Percentiles rank a stretch among this genome's conserved stretches.
phyloP scores from a whole-genome alignment of 805 yeast species.

The Candida ficus region DNA sequence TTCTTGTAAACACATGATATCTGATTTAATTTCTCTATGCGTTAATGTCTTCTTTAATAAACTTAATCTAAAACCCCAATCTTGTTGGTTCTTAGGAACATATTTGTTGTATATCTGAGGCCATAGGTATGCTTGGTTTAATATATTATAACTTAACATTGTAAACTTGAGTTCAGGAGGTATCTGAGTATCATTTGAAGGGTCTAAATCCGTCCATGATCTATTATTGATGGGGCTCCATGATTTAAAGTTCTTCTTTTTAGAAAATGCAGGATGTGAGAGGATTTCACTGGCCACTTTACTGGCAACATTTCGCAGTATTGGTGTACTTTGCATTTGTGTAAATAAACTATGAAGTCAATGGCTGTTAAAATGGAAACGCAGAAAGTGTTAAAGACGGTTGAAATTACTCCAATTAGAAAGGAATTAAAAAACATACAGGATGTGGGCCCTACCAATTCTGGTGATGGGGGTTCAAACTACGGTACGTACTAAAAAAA shows the following conservation, averaged over 20 bases:
- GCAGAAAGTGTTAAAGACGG: too few species aligned
- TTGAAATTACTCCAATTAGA: too few species aligned
- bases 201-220: constrained; percentile 9
- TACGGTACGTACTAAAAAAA: too few species aligned
- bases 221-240: constrained; percentile 6
- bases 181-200: constrained; percentile 1
- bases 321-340: too few species aligned
- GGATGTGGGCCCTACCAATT: too few species aligned
- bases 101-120: constrained; percentile 47
- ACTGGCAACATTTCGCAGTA: neutral
- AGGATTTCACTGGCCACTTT: neutral
- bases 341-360: too few species aligned
- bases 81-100: constrained; percentile 39
- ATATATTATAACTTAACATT: constrained; percentile 39
- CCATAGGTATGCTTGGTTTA: constrained; percentile 58
- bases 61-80: constrained; percentile 45
- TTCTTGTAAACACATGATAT: constrained; percentile 58
- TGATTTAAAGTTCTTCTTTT: neutral
- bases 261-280: neutral
- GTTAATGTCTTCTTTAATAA: constrained; percentile 33
- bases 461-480: too few species aligned
- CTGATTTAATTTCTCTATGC: constrained; percentile 35
- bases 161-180: constrained; percentile 3
- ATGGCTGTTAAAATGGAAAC: too few species aligned
- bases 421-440: too few species aligned